Percentiles rank a stretch among this genome's conserved stretches.
These are phyloP conservation scores for Phascolomyces articulosus DNA, from an alignment of 371 early-diverging fungal species.

Conservation along the genomic window DNA sequence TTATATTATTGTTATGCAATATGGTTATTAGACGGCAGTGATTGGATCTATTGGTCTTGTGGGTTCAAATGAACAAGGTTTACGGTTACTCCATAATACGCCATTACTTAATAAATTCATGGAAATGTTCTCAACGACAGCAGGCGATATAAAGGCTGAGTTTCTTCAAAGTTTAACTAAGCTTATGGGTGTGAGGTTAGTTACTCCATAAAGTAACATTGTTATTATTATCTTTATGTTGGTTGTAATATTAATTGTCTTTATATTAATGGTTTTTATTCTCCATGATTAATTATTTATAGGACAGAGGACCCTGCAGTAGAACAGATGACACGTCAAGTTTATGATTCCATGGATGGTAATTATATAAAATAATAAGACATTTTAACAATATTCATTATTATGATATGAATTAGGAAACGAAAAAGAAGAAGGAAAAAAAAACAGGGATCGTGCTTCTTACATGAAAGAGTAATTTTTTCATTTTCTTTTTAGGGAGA, in stretches of 20 bases:
- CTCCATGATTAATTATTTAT: background rate
- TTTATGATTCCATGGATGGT: slow-evolving; percentile 32
- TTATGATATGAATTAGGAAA: no score
- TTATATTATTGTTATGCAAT: background rate
- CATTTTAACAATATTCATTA: no score
- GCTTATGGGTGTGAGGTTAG: slow-evolving; percentile 44
- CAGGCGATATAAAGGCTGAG: slow-evolving; percentile 38
- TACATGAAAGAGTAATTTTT: no score
- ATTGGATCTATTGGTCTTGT: slow-evolving; percentile 43
- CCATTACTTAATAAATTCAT: slow-evolving; percentile 22
- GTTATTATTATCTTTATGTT: no score
- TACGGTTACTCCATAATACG: slow-evolving; percentile 21
- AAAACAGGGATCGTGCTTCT: background rate
- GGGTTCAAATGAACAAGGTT: slow-evolving; percentile 35
- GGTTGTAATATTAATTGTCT: background rate
- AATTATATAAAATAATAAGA: slow-evolving; percentile 1
- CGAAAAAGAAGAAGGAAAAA: slow-evolving; percentile 6
- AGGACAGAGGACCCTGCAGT: slow-evolving; percentile 20
- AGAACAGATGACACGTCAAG: slow-evolving; percentile 29
- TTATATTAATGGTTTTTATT: background rate
- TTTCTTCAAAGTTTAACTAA: slow-evolving; percentile 47
- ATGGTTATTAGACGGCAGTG: slow-evolving; percentile 42
- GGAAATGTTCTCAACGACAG: slow-evolving; percentile 22
- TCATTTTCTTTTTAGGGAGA: slow-evolving; percentile 10
- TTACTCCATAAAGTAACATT: background rate